Evolutionary conservation across 1,139 yeast genomes (phyloP).

Genomic region (Lodderomyces metapsilosis): DNA sequence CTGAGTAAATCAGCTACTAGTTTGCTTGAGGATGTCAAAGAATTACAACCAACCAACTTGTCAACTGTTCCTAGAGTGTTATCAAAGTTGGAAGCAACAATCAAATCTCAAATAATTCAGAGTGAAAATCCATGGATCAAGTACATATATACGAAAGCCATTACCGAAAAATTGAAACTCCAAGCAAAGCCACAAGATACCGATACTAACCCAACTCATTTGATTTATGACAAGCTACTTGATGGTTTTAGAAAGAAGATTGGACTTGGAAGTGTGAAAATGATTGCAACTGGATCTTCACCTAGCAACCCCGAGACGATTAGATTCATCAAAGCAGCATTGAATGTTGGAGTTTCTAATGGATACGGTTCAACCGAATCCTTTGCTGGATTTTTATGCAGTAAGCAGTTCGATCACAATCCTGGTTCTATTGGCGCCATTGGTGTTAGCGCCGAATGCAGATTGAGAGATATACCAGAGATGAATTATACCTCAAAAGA

Average conservation of each 20-base stretch:
- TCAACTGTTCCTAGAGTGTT: conserved; percentile 41
- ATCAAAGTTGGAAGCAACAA: conserved; percentile 43
- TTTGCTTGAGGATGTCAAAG: conserved; percentile 37
- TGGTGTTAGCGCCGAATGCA: conserved; percentile 33
- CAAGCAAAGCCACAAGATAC: conserved; percentile 20
- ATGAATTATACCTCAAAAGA: conserved; percentile 35
- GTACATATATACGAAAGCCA: conserved; percentile 26
- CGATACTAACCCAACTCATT: conserved; percentile 17
- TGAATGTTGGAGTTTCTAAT: conserved; percentile 39
- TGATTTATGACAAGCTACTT: conserved; percentile 31
- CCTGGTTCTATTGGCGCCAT: conserved; percentile 46
- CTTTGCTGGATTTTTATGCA: conserved; percentile 39
- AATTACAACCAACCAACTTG: conserved; percentile 33
- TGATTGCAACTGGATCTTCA: conserved; percentile 40
- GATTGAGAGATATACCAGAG: conserved; percentile 37
- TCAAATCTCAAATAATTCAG: conserved; percentile 44
- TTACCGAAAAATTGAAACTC: conserved; percentile 30
- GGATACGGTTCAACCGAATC: conserved; percentile 50
- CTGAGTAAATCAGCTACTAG: conserved; percentile 35
- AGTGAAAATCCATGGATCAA: conserved; percentile 33
- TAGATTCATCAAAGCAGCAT: conserved; percentile 38
- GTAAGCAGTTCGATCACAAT: conserved; percentile 23
- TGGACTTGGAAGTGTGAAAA: conserved; percentile 33
- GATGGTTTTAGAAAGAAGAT: conserved; percentile 30
- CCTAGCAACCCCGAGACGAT: conserved; percentile 44